Conservation (phyloP, 148 eudicot genomes). For the Amaranthus hypochondriacus region DNA sequence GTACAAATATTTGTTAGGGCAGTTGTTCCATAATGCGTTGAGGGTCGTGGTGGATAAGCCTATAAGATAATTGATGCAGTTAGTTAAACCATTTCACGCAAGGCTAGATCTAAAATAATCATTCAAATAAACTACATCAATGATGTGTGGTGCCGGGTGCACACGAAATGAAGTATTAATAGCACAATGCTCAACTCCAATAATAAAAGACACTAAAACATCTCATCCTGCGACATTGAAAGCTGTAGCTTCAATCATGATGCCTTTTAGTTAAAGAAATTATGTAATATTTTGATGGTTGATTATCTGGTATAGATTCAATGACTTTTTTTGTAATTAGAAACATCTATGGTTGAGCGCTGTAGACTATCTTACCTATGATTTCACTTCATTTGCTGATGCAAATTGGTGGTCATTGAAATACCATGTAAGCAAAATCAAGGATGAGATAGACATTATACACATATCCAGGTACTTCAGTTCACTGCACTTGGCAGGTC, state of each 20-base stretch:
- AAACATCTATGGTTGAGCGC: neutral
- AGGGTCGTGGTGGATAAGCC: slow-evolving; percentile 70
- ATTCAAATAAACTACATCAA: neutral
- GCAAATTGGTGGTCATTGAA: neutral
- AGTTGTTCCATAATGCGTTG: slow-evolving; percentile 43
- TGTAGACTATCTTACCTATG: neutral
- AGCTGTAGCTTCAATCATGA: neutral
- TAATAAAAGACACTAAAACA: neutral
- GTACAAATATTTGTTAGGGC: slow-evolving; percentile 67
- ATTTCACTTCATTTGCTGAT: neutral
- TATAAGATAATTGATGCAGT: slow-evolving; percentile 27
- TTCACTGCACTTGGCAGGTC: no score
- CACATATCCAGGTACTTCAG: neutral
- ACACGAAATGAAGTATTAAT: neutral
- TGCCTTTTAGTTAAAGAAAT: neutral
- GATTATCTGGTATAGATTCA: neutral
- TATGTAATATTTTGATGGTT: neutral
- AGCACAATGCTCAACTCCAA: neutral
- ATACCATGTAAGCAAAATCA: neutral
- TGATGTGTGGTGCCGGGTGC: neutral
- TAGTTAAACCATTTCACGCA: slow-evolving; percentile 1
- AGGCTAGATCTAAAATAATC: neutral
- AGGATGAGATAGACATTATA: neutral
- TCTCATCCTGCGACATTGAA: no score
- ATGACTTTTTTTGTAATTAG: neutral